Evolutionary conservation across 768 basidiomycete species (phyloP).

Genomic region (Royoungia palumana): DNA sequence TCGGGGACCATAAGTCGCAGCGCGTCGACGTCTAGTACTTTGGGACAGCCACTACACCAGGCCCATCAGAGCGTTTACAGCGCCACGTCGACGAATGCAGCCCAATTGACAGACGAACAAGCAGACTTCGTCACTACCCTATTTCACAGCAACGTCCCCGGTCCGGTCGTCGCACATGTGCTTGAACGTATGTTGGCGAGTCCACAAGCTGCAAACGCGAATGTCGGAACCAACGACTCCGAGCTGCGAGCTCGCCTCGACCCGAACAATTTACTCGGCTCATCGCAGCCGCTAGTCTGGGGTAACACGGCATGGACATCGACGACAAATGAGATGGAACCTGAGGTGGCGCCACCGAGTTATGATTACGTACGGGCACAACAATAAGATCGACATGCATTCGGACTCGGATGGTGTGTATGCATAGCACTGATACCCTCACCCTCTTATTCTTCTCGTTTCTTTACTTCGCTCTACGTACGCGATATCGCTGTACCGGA

Average conservation of each 20-base stretch:
- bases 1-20: background rate
- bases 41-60: too few relatives aligned
- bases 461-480: background rate
- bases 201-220: conserved; percentile 13
- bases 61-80: too few relatives aligned
- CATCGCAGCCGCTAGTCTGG: background rate
- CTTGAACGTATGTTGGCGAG: conserved; percentile 26
- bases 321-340: conserved; percentile 34
- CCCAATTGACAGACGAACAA: conserved; percentile 20
- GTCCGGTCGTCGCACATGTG: conserved; percentile 23
- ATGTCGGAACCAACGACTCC: conserved; percentile 6
- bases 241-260: conserved; percentile 9
- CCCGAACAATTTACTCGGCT: background rate
- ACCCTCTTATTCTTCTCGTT: too few relatives aligned
- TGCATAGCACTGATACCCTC: too few relatives aligned
- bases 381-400: background rate
- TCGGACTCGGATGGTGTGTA: too few relatives aligned
- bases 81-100: background rate
- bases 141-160: conserved; percentile 27
- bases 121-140: conserved; percentile 25
- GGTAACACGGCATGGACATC: conserved; percentile 31
- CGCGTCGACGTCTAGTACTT: too few relatives aligned
- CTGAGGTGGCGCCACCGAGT: conserved; percentile 20
- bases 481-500: background rate
- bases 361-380: conserved; percentile 19